Evolutionary conservation across 345 rosid genomes (phyloP).

Genomic region (sweet orange (Citrus sinensis)): DVS_A1.0 CM039161.1:22018501-22019000

Average conservation of each 20-base stretch:
- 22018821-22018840: background rate
- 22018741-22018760: conserved; percentile 63
- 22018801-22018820: background rate
- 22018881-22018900: conserved; percentile 2
- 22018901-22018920: conserved; percentile 27
- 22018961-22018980: background rate
- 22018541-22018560: background rate
- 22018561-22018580: background rate
- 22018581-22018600: background rate
- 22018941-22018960: conserved; percentile 31
- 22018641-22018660: background rate
- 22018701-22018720: conserved; percentile 57
- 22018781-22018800: background rate
- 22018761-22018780: conserved; percentile 47
- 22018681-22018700: conserved; percentile 70
- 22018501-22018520: background rate
- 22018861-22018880: background rate
- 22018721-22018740: conserved; percentile 57
- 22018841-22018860: background rate
- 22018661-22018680: conserved; percentile 27
- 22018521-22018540: background rate
- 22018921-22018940: conserved; percentile 20
- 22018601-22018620: background rate
- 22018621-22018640: background rate
- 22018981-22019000: conserved; percentile 20